Conservation (phyloP, 2,329 filamentous ascomycete species). For the Pseudocercospora crystallina region DNA sequence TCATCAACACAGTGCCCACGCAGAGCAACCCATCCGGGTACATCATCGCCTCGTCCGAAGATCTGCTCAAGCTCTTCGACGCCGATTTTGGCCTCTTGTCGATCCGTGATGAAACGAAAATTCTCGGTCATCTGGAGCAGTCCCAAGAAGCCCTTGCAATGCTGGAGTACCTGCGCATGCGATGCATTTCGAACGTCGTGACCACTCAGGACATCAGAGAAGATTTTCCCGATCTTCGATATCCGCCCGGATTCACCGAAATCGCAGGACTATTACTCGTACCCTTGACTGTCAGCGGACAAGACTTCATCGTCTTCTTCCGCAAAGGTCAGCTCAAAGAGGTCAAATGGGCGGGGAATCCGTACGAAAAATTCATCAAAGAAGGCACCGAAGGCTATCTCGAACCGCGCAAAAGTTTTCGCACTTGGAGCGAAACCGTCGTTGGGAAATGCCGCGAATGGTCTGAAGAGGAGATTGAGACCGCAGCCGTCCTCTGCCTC, state of each 20-base stretch:
- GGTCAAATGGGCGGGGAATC: conserved; percentile 84
- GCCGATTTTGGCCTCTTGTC: conserved; percentile 84
- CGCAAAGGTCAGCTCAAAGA: conserved; percentile 72
- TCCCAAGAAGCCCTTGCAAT: conserved; percentile 81
- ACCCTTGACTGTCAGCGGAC: conserved; percentile 71
- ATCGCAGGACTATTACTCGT: conserved; percentile 81
- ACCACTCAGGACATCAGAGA: conserved; percentile 72
- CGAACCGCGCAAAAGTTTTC: conserved; percentile 77
- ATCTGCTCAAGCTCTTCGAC: conserved; percentile 78
- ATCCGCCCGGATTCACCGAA: conserved; percentile 73
- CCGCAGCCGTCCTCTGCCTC: conserved; percentile 79
- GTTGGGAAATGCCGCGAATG: conserved; percentile 82
- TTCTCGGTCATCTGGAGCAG: conserved; percentile 71
- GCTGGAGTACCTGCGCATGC: conserved; percentile 79
- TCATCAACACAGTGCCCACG: conserved; percentile 82
- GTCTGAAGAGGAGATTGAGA: conserved; percentile 86
- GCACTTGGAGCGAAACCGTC: conserved; percentile 77
- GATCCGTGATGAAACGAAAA: conserved; percentile 84
- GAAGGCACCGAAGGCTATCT: conserved; percentile 72
- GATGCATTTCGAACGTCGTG: conserved; percentile 70
- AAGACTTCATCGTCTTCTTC: conserved; percentile 89
- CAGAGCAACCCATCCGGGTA: conserved; percentile 83
- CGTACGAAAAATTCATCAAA: conserved; percentile 74
- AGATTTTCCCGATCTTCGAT: conserved; percentile 80
- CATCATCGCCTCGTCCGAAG: conserved; percentile 85